Evolutionary conservation across 2,329 filamentous ascomycete genomes (phyloP).

Genomic region (Fusarium sp.): DNA sequence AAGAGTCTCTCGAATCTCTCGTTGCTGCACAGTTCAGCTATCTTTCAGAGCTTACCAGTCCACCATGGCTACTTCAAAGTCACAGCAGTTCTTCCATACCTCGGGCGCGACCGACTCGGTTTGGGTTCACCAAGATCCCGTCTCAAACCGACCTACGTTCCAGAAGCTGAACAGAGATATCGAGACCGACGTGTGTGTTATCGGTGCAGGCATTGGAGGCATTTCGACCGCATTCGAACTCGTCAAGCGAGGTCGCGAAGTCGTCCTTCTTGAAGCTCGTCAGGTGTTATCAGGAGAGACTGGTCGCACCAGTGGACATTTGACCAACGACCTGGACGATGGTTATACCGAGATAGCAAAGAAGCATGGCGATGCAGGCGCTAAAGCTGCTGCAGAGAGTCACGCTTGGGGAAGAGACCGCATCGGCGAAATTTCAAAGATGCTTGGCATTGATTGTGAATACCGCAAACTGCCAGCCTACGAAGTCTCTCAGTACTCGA

Average conservation of each 20-base stretch:
- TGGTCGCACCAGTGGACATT: conserved; percentile 65
- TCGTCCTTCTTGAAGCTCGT: conserved; percentile 66
- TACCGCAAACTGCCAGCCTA: conserved; percentile 64
- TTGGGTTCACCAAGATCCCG: conserved; percentile 64
- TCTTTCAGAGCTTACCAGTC: conserved; percentile 20
- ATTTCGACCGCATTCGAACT: conserved; percentile 50
- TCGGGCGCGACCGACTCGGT: conserved; percentile 65
- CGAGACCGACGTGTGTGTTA: conserved; percentile 31
- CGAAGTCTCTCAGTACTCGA: conserved; percentile 62
- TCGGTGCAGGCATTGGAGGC: conserved; percentile 35
- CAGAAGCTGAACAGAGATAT: conserved; percentile 4
- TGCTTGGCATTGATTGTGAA: conserved; percentile 67
- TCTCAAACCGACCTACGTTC: conserved; percentile 45
- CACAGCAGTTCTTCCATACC: conserved; percentile 50
- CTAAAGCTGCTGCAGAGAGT: conserved; percentile 63
- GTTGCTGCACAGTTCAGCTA: conserved; percentile 3
- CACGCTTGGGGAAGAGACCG: conserved; percentile 66
- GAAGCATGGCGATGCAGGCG: conserved; percentile 64
- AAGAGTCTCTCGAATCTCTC: conserved; percentile 15
- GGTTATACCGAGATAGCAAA: conserved; percentile 63
- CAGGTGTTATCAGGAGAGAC: conserved; percentile 67
- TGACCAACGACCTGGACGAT: conserved; percentile 67
- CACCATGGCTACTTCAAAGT: conserved; percentile 25
- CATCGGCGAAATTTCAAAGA: conserved; percentile 62
- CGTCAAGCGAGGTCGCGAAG: conserved; percentile 61